Percentiles rank a stretch among this genome's conserved stretches.
Evolutionary conservation across 208 protist genomes (phyloP).

Genomic region (Strigomonas galati): DNA sequence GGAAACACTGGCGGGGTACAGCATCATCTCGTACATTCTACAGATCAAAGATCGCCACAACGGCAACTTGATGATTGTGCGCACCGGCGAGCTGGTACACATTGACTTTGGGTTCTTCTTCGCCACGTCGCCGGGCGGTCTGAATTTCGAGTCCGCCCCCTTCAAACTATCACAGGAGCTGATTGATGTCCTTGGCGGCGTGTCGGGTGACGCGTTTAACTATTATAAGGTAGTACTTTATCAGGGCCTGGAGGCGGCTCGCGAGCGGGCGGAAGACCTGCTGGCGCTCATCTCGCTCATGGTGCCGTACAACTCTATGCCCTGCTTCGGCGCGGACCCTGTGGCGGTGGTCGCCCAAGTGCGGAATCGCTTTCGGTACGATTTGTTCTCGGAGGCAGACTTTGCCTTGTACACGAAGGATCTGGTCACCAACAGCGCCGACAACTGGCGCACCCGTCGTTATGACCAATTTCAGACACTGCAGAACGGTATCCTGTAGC

Average conservation of each 20-base stretch:
- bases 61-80: slow-evolving; percentile 93
- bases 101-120: slow-evolving; percentile 99
- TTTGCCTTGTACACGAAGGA: slow-evolving; percentile 82
- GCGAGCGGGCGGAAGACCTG: slow-evolving; percentile 78
- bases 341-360: slow-evolving; percentile 58
- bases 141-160: slow-evolving; percentile 93
- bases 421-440: slow-evolving; percentile 82
- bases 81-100: slow-evolving; percentile 92
- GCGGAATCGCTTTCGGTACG: slow-evolving; percentile 74
- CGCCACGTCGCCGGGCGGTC: slow-evolving; percentile 92
- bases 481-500: slow-evolving; percentile 89
- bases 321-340: slow-evolving; percentile 83
- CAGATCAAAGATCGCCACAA: slow-evolving; percentile 96
- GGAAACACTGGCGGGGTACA: slow-evolving; percentile 94
- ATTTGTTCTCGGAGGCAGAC: slow-evolving; percentile 79
- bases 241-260: slow-evolving; percentile 66
- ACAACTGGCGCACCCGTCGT: slow-evolving; percentile 90
- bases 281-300: slow-evolving; percentile 84
- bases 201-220: slow-evolving; percentile 61
- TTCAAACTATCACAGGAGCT: slow-evolving; percentile 94
- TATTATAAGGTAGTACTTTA: slow-evolving; percentile 91
- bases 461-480: slow-evolving; percentile 93
- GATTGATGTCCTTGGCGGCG: slow-evolving; percentile 89
- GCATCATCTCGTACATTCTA: slow-evolving; percentile 92
- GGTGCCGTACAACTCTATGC: slow-evolving; percentile 79